Base-by-base conservation (phyloP, 176 grass and related monocot genomes). In the Dactylis glomerata region DNA sequence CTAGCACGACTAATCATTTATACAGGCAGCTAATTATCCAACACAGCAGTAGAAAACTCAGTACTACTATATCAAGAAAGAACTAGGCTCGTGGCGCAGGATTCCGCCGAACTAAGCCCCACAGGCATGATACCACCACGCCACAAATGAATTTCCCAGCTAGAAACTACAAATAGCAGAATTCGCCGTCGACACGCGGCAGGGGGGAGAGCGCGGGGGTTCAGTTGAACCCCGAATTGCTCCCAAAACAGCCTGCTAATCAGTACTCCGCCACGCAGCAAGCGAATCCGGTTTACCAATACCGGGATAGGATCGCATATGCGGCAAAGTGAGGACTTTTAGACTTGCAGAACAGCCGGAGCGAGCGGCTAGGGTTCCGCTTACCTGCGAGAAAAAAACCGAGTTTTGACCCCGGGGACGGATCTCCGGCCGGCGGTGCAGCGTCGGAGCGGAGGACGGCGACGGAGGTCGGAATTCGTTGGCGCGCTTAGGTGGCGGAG, bases 301-400 rank as follows among this genome's bases (percentile, higher is more conserved):
- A 4, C 6, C n/a, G n/a, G 70, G 26, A 20, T 2, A 2, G 66
- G 66, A 69, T 19, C 20, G 20, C 36, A 5, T 3, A 68, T 8
- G 33, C 34, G 36, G 66, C 20, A 4, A n/a, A 41, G 22, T 10
- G 36, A 14, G 19, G 36, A 12, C 65, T 38, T n/a, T n/a, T n/a
- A n/a, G n/a, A n/a, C n/a, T n/a, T n/a, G n/a, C 6, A 40, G 67
- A 70, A 24, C 67, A 44, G 12, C 11, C 45, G 8, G 42, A 15
- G 42, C 42, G 67, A 49, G 46, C 51, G 26, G 1, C 45, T 75
- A 75, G 72, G 72, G 72, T 75, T 75, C 72, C 72, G 72, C 72
- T 75, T 22, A 75, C 72, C 72, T 17, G 45, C 70, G 42, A 9
- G 45, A 51, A 22, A 27, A 27, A 22, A 20, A 10, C 31, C 45